Percentiles rank a stretch among this genome's conserved stretches.
phyloP scores from a whole-genome alignment of 257 asterid genomes.

The Cordia subcordata region DNA sequence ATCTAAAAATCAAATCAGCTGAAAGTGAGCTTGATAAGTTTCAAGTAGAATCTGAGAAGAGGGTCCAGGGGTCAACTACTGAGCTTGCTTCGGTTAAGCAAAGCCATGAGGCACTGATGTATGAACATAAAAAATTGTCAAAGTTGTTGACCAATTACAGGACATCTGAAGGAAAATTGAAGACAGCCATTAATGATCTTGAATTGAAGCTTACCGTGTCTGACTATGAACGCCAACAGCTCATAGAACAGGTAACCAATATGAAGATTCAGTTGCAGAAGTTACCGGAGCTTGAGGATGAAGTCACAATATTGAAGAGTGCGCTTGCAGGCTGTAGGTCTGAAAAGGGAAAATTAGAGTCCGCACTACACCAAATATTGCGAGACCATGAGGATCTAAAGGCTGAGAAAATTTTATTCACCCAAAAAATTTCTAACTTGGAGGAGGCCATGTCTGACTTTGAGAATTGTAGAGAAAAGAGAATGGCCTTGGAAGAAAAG shows the following conservation, averaged over 20 bases:
- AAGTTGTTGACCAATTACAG: conserved; percentile 44
- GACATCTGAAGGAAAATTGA: conserved; percentile 59
- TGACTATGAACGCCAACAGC: conserved; percentile 58
- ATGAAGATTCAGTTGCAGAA: conserved; percentile 53
- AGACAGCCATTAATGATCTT: conserved; percentile 50
- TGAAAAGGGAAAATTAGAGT: conserved; percentile 53
- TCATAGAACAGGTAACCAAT: conserved; percentile 40
- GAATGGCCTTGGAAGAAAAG: conserved; percentile 44
- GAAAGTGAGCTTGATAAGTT: conserved; percentile 27
- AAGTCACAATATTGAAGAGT: conserved; percentile 37
- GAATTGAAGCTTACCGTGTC: conserved; percentile 72
- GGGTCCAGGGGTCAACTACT: conserved; percentile 33
- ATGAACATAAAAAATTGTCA: conserved; percentile 45
- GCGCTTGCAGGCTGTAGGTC: conserved; percentile 35
- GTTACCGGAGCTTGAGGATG: conserved; percentile 45
- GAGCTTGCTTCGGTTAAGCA: conserved; percentile 38
- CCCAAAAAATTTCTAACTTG: conserved; percentile 33
- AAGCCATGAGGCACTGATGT: conserved; percentile 26
- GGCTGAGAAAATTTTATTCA: conserved; percentile 42
- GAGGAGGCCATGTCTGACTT: conserved; percentile 34
- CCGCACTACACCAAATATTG: conserved; percentile 25
- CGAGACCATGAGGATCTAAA: conserved; percentile 44
- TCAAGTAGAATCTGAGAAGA: conserved; percentile 30
- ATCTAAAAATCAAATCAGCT: conserved; percentile 24
- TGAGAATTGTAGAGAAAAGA: conserved; percentile 55